Conservation (phyloP, 2,329 filamentous ascomycete species). For the Aspergillus sergii region DNA sequence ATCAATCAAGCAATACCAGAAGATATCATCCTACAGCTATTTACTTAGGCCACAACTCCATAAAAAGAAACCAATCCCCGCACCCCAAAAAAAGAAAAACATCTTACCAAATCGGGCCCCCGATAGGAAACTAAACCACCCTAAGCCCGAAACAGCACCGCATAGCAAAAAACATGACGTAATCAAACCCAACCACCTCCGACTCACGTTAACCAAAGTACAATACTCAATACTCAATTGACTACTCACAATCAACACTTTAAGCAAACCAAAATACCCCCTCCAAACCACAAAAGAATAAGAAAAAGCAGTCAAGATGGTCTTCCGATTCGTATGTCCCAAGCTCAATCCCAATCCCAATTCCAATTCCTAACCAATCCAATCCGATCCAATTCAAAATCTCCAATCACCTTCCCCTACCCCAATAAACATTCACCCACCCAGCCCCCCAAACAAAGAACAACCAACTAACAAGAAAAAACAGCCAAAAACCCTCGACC, state of each 20-base stretch:
- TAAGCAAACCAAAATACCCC: not conserved
- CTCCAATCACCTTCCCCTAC: too few relatives aligned
- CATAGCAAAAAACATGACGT: not conserved
- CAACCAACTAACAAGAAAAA: constrained; percentile 3
- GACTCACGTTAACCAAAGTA: not conserved
- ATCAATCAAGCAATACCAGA: too few relatives aligned
- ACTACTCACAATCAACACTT: not conserved
- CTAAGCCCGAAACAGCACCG: too few relatives aligned
- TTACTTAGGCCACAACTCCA: too few relatives aligned
- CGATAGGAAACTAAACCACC: too few relatives aligned
- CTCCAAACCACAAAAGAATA: not conserved
- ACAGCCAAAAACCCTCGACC: constrained; percentile 79
- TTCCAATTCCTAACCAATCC: not conserved
- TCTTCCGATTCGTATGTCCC: constrained; percentile 27
- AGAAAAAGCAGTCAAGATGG: constrained; percentile 19
- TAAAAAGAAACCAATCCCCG: too few relatives aligned
- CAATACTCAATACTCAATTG: not conserved
- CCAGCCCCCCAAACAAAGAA: too few relatives aligned
- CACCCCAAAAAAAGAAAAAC: too few relatives aligned
- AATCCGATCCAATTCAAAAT: not conserved
- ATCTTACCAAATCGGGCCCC: too few relatives aligned
- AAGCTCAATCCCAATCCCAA: not conserved
- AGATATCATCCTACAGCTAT: too few relatives aligned
- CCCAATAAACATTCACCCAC: too few relatives aligned
- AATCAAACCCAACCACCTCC: not conserved